Percentiles rank a stretch among this genome's conserved stretches.
Conservation (phyloP, 768 basidiomycete species). For the Lentinula edodes region DNA sequence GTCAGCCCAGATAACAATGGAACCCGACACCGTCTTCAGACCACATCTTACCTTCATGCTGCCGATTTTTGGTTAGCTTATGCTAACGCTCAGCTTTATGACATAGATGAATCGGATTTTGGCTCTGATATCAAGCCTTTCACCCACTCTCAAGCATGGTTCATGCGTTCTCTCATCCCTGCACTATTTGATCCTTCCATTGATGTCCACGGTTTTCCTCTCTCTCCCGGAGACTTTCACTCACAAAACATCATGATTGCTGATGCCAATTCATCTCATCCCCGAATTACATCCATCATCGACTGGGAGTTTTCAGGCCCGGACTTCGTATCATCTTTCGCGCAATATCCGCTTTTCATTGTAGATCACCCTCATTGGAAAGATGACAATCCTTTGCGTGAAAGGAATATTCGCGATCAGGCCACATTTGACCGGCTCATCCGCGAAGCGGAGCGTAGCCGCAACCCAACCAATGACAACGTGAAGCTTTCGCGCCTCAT, state of each 20-base stretch:
- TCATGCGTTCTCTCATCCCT: constrained; percentile 7
- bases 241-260: constrained; percentile 16
- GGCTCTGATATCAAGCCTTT: constrained; percentile 4
- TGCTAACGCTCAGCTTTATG: constrained; percentile 1
- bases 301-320: constrained; percentile 17
- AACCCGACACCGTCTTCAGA: background rate
- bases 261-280: constrained; percentile 5
- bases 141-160: constrained; percentile 8
- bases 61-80: constrained; percentile 6
- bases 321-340: constrained; percentile 4
- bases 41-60: constrained; percentile 1
- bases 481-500: background rate
- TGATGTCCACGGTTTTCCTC: constrained; percentile 11
- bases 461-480: background rate
- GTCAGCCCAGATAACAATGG: background rate
- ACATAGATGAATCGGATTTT: constrained; percentile 7
- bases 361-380: constrained; percentile 8
- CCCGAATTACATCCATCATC: constrained; percentile 11
- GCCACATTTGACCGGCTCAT: constrained; percentile 6
- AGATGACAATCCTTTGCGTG: constrained; percentile 2
- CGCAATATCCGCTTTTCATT: constrained; percentile 7
- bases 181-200: constrained; percentile 9
- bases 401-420: constrained; percentile 7
- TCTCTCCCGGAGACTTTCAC: constrained; percentile 16
- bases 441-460: constrained; percentile 2